Evolutionary conservation across 2,329 filamentous ascomycete genomes (phyloP).

Genomic region (Penicillium paneum): DNA sequence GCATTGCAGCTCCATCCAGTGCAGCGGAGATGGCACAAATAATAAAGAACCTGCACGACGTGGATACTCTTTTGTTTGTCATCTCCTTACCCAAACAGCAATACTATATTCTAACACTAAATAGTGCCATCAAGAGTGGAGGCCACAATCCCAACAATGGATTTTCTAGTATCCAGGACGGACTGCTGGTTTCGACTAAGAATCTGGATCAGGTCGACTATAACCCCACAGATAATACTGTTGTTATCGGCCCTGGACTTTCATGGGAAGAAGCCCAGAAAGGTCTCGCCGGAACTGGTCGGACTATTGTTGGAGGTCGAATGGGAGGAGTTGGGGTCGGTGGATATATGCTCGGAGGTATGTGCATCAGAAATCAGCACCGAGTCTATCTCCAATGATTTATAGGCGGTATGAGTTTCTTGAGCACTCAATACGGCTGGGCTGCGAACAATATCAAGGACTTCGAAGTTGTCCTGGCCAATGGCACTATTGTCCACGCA

Average conservation of each 20-base stretch:
- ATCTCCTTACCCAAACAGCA: neutral
- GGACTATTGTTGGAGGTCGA: conserved; percentile 44
- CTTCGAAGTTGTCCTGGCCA: conserved; percentile 49
- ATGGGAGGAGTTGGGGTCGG: conserved; percentile 50
- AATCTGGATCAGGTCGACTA: conserved; percentile 39
- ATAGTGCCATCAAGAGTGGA: conserved; percentile 51
- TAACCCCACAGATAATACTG: conserved; percentile 38
- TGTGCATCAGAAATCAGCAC: conserved; percentile 3
- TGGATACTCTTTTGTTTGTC: conserved; percentile 47
- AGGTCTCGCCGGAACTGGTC: conserved; percentile 30
- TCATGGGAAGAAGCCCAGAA: conserved; percentile 37
- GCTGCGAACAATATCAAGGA: conserved; percentile 48
- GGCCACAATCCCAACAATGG: conserved; percentile 49
- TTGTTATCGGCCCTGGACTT: conserved; percentile 38
- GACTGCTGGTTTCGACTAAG: conserved; percentile 47
- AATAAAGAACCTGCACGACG: conserved; percentile 50
- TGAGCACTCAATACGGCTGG: conserved; percentile 52
- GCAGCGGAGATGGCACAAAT: conserved; percentile 53
- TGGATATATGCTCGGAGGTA: conserved; percentile 47
- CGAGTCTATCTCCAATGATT: conserved; percentile 5
- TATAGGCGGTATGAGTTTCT: conserved; percentile 45
- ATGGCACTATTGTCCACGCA: conserved; percentile 45
- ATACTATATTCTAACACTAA: neutral
- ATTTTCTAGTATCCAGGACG: conserved; percentile 47
- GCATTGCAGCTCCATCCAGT: conserved; percentile 49